phyloP scores from a whole-genome alignment of 2,329 filamentous ascomycete genomes.

The Apiospora kogelbergensis region DNA sequence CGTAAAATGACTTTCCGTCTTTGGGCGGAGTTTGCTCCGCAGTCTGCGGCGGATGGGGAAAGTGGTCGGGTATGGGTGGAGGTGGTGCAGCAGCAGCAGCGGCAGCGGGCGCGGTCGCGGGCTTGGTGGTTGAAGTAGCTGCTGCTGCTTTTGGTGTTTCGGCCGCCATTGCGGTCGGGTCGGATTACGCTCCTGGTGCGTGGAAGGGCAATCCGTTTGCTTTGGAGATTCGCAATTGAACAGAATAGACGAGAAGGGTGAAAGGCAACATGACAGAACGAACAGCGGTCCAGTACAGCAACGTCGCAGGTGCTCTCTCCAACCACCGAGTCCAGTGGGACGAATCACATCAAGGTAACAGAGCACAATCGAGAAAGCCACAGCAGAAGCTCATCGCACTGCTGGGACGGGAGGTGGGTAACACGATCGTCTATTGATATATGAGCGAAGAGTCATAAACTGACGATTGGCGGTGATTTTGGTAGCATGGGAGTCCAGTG shows the following conservation, averaged over 20 bases:
- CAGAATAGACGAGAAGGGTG: background rate
- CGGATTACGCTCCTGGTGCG: background rate
- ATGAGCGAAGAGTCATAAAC: background rate
- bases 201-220: background rate
- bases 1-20: slow-evolving; percentile 50
- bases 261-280: slow-evolving; percentile 3
- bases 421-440: slow-evolving; percentile 3
- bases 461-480: background rate
- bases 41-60: slow-evolving; percentile 13
- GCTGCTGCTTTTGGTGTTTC: slow-evolving; percentile 4
- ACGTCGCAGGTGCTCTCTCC: background rate
- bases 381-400: slow-evolving; percentile 3
- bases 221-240: background rate
- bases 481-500: background rate
- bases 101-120: background rate
- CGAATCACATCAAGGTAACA: slow-evolving; percentile 1
- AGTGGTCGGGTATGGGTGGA: slow-evolving; percentile 13
- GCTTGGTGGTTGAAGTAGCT: background rate
- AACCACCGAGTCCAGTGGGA: background rate
- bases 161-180: slow-evolving; percentile 10
- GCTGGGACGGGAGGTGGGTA: background rate
- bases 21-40: slow-evolving; percentile 18
- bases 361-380: slow-evolving; percentile 5
- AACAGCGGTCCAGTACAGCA: background rate
- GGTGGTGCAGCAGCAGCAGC: background rate